Base-by-base conservation (phyloP, 345 rosid genomes). In the Bruguiera parviflora region DNA sequence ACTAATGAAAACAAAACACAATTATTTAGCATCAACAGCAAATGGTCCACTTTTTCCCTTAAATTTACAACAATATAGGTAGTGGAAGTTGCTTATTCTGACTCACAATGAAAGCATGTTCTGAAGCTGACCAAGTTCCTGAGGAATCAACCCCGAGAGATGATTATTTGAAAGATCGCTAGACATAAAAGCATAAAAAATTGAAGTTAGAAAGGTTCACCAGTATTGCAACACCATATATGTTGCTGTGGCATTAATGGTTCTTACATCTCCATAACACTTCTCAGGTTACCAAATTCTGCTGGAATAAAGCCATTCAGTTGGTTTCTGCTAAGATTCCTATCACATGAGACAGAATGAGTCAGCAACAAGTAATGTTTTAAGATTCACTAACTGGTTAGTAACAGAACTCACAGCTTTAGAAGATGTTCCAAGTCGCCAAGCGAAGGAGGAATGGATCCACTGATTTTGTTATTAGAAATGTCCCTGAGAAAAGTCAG, bases 391-490 rank as follows among this genome's bases (percentile, higher is more conserved):
- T 20, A 65, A 51, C 58, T 11, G 70, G 58, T 71, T 20, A 47
- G 46, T 25, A 47, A 71, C 6, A 56, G 65, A 64, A 77, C 92
- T 86, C 64, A 95, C 99, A 95, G 79, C 87, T 90, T 92, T 32
- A 90, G 83, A 70, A 95, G 93, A 79, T 95, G 99, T 77, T 95
- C 99, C 79, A 95, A 81, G 80, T 92, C 98, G 69, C 99, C 98
- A 21, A 95, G 85, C 33, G 99, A 82, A 75, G 96, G 79, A 72
- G 99, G 99, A 64, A 95, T 90, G 39, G 73, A 79, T 55, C 98
- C 99, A 74, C 66, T 82, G 61, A 95, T 89, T 73, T 86, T 84
- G 86, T 95, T 92, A 66, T 82, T 72, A 35, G 98, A 95, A 64
- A 95, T 80, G 77, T 95, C 99, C 85, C 99, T 95, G 74, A 29